Conservation (phyloP, 805 yeast species). For the Diddensiella transvaalensis region DNA sequence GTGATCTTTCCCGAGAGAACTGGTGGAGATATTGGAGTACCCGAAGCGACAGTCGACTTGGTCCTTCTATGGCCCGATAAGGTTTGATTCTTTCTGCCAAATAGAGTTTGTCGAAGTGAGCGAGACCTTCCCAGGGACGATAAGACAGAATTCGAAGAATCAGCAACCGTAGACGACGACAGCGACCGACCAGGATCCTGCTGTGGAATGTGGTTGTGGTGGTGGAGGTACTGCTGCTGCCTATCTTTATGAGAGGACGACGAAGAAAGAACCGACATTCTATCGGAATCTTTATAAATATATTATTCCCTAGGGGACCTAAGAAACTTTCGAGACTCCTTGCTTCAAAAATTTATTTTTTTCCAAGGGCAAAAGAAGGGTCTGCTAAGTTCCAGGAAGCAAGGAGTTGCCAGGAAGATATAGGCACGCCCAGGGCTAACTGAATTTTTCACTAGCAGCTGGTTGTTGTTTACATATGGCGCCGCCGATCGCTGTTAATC, state of each 20-base stretch:
- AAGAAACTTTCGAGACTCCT: no score
- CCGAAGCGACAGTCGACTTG: background rate
- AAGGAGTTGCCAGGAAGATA: no score
- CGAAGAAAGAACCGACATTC: slow-evolving; percentile 1
- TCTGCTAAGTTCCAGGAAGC: background rate
- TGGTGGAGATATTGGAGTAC: background rate
- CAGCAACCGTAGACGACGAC: no score
- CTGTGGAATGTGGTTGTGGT: no score
- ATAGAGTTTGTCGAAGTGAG: background rate
- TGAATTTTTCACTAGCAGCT: background rate
- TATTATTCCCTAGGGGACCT: no score
- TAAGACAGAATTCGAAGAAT: no score
- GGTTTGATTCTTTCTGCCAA: background rate
- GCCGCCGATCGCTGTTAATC: background rate
- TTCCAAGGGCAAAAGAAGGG: background rate
- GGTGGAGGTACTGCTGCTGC: background rate
- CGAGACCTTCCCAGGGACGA: background rate
- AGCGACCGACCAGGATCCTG: no score
- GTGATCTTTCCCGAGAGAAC: slow-evolving; percentile 1
- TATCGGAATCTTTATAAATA: background rate
- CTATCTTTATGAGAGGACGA: background rate
- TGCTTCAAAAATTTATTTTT: background rate
- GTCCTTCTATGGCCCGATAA: background rate
- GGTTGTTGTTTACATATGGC: background rate
- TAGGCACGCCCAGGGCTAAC: no score